Evolutionary conservation across 768 basidiomycete species (phyloP).

Genomic region (Trametes villosa): DNA sequence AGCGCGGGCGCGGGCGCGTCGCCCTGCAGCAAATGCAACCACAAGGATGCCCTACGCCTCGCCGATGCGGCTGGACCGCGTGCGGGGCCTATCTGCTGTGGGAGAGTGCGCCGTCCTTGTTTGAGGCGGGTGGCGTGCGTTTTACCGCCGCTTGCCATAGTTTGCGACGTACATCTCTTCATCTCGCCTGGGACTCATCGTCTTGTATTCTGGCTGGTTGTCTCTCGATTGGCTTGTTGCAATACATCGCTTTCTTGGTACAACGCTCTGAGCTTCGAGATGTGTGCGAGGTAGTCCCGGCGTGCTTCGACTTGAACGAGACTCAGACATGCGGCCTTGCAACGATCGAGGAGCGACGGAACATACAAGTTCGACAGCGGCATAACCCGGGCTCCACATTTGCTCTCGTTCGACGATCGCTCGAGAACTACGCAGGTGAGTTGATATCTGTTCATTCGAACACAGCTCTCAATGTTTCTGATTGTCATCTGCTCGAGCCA

Average conservation of each 20-base stretch:
- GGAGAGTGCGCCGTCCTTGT: slow-evolving; percentile 59
- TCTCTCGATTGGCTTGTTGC: background rate
- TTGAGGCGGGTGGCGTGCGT: slow-evolving; percentile 68
- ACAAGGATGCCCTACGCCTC: slow-evolving; percentile 35
- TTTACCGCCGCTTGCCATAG: slow-evolving; percentile 69
- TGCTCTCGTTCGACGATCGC: too few species aligned
- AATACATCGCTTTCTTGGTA: background rate
- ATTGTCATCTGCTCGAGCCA: too few species aligned
- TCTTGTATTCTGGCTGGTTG: background rate
- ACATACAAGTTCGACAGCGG: too few species aligned
- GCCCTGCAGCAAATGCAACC: slow-evolving; percentile 29
- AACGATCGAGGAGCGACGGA: too few species aligned
- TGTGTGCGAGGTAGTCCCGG: too few species aligned
- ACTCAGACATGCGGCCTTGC: too few species aligned
- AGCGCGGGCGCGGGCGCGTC: slow-evolving; percentile 11
- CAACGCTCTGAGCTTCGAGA: too few species aligned
- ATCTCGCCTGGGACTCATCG: background rate
- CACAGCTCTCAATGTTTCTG: too few species aligned
- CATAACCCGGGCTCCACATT: too few species aligned
- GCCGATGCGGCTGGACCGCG: slow-evolving; percentile 25
- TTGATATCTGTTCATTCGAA: too few species aligned
- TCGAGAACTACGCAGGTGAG: too few species aligned
- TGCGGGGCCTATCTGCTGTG: slow-evolving; percentile 37
- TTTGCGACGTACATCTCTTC: slow-evolving; percentile 32
- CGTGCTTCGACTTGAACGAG: too few species aligned